Conservation (phyloP, 2,329 filamentous ascomycete genomes). For the Cladorrhinum sp. region DNA sequence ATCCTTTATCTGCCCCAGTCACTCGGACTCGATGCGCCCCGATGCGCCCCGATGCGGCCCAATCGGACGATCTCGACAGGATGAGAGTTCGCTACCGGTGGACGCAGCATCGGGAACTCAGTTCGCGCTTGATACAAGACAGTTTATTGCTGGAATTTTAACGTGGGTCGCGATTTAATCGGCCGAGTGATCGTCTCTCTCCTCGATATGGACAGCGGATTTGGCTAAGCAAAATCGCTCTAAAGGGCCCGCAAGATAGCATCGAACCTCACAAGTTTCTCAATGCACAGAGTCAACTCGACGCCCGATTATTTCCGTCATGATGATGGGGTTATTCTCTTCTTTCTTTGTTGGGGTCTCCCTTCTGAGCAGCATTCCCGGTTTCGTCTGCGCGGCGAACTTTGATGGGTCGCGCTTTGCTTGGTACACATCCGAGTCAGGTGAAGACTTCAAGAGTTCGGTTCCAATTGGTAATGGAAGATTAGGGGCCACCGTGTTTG, state of each 20-base stretch:
- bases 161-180: background rate
- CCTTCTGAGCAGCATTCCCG: background rate
- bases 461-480: constrained; percentile 14
- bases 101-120: background rate
- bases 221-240: background rate
- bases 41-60: no score
- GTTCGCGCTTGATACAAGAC: background rate
- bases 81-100: background rate
- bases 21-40: background rate
- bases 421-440: background rate
- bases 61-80: background rate
- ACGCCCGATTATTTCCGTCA: no score
- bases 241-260: background rate
- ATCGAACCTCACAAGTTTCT: background rate
- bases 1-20: background rate
- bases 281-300: background rate
- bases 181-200: background rate
- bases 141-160: background rate
- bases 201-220: background rate
- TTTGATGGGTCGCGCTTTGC: background rate
- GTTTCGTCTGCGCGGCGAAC: background rate
- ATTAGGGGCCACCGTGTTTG: constrained; percentile 8
- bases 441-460: background rate
- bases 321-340: constrained; percentile 6
- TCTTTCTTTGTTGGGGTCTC: background rate